Evolutionary conservation across 2,329 filamentous ascomycete genomes (phyloP), one percentile per base, ranked within the genome.

Genomic region (Fusarium falciforme): DNA sequence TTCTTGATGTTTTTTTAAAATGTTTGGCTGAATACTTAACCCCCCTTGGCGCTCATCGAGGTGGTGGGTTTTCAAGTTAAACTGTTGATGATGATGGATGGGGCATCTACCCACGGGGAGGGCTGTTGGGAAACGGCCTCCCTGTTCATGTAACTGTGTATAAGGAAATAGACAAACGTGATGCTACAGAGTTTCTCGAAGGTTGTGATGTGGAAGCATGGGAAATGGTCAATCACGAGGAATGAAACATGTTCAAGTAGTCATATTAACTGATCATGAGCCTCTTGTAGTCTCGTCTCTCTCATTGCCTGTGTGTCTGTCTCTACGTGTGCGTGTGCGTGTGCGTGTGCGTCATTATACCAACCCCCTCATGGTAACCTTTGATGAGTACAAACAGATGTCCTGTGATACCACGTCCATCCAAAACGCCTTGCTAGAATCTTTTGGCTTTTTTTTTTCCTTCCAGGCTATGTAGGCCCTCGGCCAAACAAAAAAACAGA

Each of bases 151-250:
- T 80, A 77, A 68, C 73, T 79, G 64, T 80, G 77, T 80, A 80
- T 78, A 77, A 79, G 79, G 73, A 78, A 79, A 80, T 80, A 80
- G 78, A 80, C 77, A 75, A 73, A 74, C 72, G 42, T 75, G 66
- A 78, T 71, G 67, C 63, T 75, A 70, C 68, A 40, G 17, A 38
- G 20, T 31, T 54, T 58, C 17, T 52, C 17, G 9, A 31, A 20
- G 47, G 47, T 31, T 52, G 47, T 52, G 47, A 31, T 12, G 29
- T 52, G 25, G 47, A 31, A 31, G 47, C 44, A 29, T 29, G 16
- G 16, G 42, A 27, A 29, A 31, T 52, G 47, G 17, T 25, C 38
- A 61, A 57, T 36, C 54, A 57, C 14, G 54, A 27, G 35, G 22
- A 40, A n/a, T 38, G 33, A 58, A 58, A 17, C 35, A 38, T 29